These are phyloP conservation scores for Termitomyces sp. DNA, from an alignment of 768 basidiomycete genomes.

Conservation along the genomic window DNA sequence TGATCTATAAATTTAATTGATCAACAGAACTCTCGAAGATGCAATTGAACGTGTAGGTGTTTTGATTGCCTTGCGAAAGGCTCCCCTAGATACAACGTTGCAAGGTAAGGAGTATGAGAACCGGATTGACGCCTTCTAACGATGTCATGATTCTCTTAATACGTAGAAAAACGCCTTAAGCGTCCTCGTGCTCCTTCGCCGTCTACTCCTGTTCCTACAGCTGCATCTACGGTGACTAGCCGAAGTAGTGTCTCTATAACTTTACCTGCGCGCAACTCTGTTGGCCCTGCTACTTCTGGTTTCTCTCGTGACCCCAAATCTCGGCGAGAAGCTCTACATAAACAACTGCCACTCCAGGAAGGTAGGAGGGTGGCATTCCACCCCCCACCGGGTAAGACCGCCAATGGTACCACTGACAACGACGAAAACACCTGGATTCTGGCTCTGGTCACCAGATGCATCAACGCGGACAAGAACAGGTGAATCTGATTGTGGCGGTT, in stretches of 20 bases:
- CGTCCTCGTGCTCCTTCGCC: constrained; percentile 73
- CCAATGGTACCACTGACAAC: constrained; percentile 31
- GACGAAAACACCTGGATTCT: constrained; percentile 75
- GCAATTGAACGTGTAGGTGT: constrained; percentile 67
- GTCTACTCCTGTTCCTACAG: constrained; percentile 44
- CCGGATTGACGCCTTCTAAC: background rate
- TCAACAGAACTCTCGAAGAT: constrained; percentile 62
- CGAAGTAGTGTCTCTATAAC: constrained; percentile 53
- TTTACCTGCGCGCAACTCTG: constrained; percentile 53
- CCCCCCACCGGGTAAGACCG: constrained; percentile 56
- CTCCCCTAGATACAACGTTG: constrained; percentile 49
- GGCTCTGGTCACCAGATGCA: constrained; percentile 67
- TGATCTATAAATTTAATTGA: background rate
- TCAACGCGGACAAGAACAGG: constrained; percentile 72
- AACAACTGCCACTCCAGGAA: constrained; percentile 65
- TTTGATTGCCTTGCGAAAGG: constrained; percentile 70
- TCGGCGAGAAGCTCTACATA: constrained; percentile 56
- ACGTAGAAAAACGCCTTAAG: constrained; percentile 70
- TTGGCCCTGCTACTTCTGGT: constrained; percentile 46
- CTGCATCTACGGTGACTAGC: constrained; percentile 26
- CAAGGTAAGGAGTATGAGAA: constrained; percentile 43
- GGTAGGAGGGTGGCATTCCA: constrained; percentile 83
- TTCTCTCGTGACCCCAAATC: constrained; percentile 67
- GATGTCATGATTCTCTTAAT: background rate
- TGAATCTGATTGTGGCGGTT: constrained; percentile 20